phyloP scores from a whole-genome alignment of 805 yeast genomes.

The Saturnispora silvae region DNA sequence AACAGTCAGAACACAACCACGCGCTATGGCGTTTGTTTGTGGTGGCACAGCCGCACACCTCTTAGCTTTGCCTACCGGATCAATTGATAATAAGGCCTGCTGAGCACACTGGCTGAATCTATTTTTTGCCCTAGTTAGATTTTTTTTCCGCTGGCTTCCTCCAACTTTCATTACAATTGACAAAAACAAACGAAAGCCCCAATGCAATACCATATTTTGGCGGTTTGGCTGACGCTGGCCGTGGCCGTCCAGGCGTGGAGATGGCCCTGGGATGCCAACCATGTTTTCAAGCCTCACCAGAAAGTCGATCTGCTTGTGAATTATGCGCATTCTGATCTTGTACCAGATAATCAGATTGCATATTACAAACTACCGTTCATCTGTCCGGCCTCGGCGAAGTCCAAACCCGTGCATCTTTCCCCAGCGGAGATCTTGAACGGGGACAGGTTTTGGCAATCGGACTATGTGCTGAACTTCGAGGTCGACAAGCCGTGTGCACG shows the following conservation, averaged over 20 bases:
- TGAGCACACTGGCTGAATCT: too few relatives aligned
- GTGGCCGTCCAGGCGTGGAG: conserved; percentile 9
- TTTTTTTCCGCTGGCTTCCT: not conserved
- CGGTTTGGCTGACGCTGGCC: not conserved
- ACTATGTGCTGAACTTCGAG: conserved; percentile 53
- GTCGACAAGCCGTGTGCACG: conserved; percentile 55
- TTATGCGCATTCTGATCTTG: conserved; percentile 67
- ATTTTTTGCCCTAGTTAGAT: not conserved
- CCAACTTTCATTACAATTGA: too few relatives aligned
- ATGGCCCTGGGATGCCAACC: conserved; percentile 26
- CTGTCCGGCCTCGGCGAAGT: conserved; percentile 50
- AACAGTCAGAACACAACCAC: too few relatives aligned
- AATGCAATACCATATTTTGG: not conserved
- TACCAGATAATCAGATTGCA: conserved; percentile 58
- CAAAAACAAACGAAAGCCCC: too few relatives aligned
- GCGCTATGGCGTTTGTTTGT: too few relatives aligned
- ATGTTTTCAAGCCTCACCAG: conserved; percentile 39
- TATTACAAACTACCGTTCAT: conserved; percentile 73
- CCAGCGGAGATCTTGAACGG: conserved; percentile 73
- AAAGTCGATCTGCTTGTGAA: conserved; percentile 61
- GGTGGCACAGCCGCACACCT: too few relatives aligned
- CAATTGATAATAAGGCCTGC: too few relatives aligned
- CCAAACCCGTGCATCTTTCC: conserved; percentile 57
- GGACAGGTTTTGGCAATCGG: conserved; percentile 69
- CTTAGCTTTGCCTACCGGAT: too few relatives aligned